Conservation (phyloP, 2,329 filamentous ascomycete genomes). For the Neopestalotiopsis sp. region DNA sequence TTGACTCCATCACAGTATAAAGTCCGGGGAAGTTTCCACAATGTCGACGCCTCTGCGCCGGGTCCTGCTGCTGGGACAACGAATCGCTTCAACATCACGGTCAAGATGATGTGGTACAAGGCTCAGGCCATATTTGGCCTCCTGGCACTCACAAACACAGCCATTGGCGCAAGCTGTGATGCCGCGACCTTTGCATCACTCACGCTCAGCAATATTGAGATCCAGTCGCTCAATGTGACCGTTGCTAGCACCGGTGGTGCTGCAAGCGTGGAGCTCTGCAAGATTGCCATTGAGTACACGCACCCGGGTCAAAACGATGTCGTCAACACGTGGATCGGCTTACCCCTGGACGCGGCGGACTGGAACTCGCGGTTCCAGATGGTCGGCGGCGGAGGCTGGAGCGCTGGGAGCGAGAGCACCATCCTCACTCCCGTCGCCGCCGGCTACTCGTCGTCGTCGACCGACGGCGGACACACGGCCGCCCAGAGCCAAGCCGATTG, state of each 20-base stretch:
- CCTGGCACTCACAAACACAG: neutral
- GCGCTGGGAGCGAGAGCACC: neutral
- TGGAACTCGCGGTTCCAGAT: slow-evolving; percentile 16
- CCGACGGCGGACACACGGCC: slow-evolving; percentile 10
- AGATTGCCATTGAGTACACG: slow-evolving; percentile 10
- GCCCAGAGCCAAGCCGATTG: slow-evolving; percentile 11
- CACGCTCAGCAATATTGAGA: slow-evolving; percentile 8
- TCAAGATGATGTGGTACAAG: neutral
- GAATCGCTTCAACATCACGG: neutral
- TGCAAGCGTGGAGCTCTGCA: slow-evolving; percentile 6
- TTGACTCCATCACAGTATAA: neutral
- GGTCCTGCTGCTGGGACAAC: neutral
- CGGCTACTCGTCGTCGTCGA: slow-evolving; percentile 10
- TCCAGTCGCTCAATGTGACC: slow-evolving; percentile 3
- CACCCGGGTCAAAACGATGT: slow-evolving; percentile 14
- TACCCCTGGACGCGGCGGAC: neutral
- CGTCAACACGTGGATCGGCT: slow-evolving; percentile 12
- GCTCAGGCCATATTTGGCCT: neutral
- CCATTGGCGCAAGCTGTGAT: neutral
- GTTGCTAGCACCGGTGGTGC: neutral
- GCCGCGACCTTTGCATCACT: neutral
- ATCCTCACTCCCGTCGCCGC: slow-evolving; percentile 7
- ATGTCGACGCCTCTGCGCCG: neutral
- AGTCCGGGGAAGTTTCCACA: neutral
- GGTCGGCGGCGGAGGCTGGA: slow-evolving; percentile 12